These are phyloP conservation scores for Prunus armeniaca DNA, from an alignment of 306 rosid genomes.

Conservation along the genomic window DNA sequence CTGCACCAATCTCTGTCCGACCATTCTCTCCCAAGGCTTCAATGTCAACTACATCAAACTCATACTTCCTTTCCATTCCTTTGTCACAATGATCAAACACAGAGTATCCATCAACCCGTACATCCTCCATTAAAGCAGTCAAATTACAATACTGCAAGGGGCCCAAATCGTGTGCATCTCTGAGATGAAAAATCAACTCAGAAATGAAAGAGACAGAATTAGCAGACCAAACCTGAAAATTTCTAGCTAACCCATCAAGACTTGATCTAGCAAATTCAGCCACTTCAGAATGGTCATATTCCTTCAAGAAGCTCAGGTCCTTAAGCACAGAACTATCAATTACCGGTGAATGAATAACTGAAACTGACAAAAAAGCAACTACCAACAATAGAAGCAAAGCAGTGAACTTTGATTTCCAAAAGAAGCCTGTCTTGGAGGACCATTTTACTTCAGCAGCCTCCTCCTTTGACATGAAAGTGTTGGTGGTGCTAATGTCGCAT, in stretches of 20 bases:
- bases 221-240: constrained; percentile 31
- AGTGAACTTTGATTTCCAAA: constrained; percentile 31
- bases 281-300: constrained; percentile 28
- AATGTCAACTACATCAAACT: neutral
- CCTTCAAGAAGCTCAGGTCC: constrained; percentile 21
- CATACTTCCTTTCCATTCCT: constrained; percentile 16
- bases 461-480: constrained; percentile 11
- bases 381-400: constrained; percentile 47
- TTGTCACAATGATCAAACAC: constrained; percentile 23
- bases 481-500: neutral
- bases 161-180: constrained; percentile 34
- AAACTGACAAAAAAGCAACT: constrained; percentile 37
- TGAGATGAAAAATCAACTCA: constrained; percentile 32
- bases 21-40: constrained; percentile 10
- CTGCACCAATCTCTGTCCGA: neutral
- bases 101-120: constrained; percentile 18
- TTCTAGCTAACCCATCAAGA: constrained; percentile 34
- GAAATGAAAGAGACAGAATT: constrained; percentile 28
- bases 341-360: constrained; percentile 29
- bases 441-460: constrained; percentile 31
- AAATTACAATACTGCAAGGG: constrained; percentile 49
- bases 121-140: constrained; percentile 31
- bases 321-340: constrained; percentile 34
- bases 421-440: constrained; percentile 29
- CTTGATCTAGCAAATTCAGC: constrained; percentile 38